phyloP scores from a whole-genome alignment of 768 basidiomycete genomes.

The Naematelia encephala region DNA sequence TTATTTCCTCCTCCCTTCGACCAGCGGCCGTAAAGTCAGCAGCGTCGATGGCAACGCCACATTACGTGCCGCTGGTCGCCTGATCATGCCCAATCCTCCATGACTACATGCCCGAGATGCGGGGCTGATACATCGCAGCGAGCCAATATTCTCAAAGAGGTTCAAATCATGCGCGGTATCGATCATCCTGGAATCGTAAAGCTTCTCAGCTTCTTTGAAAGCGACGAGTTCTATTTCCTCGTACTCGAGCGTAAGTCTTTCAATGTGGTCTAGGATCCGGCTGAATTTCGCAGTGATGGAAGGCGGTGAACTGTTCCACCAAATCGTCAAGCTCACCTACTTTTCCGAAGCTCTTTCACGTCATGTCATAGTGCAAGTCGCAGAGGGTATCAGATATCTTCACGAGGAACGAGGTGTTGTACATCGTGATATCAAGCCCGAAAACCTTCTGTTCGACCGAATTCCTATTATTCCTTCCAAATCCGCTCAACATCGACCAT shows the following conservation, averaged over 20 bases:
- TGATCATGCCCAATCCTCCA: not conserved
- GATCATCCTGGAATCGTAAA: conserved; percentile 91
- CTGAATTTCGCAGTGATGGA: conserved; percentile 69
- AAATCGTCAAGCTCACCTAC: conserved; percentile 87
- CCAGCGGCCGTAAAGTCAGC: not conserved
- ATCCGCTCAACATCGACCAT: conserved; percentile 69
- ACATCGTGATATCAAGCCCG: conserved; percentile 98
- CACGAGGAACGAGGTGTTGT: conserved; percentile 98
- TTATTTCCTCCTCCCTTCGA: conserved; percentile 8
- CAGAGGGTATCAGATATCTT: conserved; percentile 83
- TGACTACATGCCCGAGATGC: conserved; percentile 1
- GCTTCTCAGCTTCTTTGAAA: conserved; percentile 86
- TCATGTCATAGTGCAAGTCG: conserved; percentile 92
- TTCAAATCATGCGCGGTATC: conserved; percentile 96
- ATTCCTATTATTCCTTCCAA: conserved; percentile 89
- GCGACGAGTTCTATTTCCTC: conserved; percentile 87
- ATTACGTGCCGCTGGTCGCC: not conserved
- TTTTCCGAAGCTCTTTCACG: conserved; percentile 96
- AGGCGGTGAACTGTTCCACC: conserved; percentile 86
- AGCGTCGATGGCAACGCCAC: not conserved
- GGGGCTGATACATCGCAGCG: conserved; percentile 59
- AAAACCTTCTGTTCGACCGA: conserved; percentile 88
- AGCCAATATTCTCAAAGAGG: conserved; percentile 98
- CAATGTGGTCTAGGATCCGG: not conserved
- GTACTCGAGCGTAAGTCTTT: conserved; percentile 74